A percentile compares a stretch with the other conserved stretches of the same genome.
phyloP scores from a whole-genome alignment of 768 basidiomycete species.

The Agrocybe pediades region DNA sequence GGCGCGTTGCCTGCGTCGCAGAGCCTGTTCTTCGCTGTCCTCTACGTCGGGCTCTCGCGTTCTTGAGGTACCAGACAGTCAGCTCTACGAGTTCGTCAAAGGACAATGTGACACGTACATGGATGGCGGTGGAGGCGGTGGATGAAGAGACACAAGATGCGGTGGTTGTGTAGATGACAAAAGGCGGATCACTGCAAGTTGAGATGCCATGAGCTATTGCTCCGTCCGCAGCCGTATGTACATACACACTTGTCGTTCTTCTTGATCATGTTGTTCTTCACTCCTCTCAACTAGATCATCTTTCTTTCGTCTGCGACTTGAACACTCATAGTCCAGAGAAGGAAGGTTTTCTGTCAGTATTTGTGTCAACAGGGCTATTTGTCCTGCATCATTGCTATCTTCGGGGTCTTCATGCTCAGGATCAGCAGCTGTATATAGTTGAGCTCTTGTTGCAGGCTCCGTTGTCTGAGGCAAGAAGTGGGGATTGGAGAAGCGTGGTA shows the following conservation, averaged over 20 bases:
- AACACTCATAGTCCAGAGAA: background rate
- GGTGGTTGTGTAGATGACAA: conserved; percentile 42
- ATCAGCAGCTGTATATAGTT: conserved; percentile 16
- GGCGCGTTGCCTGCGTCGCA: conserved; percentile 40
- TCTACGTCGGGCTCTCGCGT: conserved; percentile 51
- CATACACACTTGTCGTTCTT: background rate
- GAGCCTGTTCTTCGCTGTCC: conserved; percentile 45
- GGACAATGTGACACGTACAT: conserved; percentile 30
- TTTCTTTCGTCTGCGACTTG: background rate
- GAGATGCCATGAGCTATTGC: no score
- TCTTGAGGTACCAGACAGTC: conserved; percentile 26
- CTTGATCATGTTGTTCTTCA: background rate
- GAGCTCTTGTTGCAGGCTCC: conserved; percentile 35
- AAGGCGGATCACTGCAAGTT: conserved; percentile 58
- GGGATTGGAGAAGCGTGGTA: conserved; percentile 48
- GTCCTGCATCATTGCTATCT: background rate
- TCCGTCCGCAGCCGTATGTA: background rate
- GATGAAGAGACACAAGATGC: conserved; percentile 40
- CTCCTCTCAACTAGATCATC: no score
- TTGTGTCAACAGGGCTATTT: conserved; percentile 12
- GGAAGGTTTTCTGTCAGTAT: conserved; percentile 8
- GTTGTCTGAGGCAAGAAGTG: conserved; percentile 37
- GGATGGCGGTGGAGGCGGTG: conserved; percentile 40
- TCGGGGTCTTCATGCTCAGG: background rate
- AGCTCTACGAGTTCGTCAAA: background rate